Base-by-base conservation (phyloP, 106 monocot species). In the Acorus calamus region DNA sequence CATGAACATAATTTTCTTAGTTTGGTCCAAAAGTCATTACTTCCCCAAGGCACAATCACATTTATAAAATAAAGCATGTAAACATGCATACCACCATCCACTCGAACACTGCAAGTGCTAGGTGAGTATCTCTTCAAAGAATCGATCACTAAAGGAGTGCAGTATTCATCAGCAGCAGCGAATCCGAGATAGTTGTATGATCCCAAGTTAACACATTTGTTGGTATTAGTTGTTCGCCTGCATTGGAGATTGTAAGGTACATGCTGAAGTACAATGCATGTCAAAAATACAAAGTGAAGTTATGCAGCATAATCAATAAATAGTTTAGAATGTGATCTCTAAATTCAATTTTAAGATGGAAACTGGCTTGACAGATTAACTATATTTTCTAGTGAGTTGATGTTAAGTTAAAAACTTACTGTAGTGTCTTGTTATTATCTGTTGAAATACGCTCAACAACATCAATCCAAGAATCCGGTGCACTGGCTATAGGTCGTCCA, bases 121-220 rank as follows among this genome's bases (percentile, higher is more conserved):
- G 89, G 68, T 9, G 96, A 96, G 46, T 82, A 96, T 77, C 79
- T 78, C 69, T 91, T 91, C 57, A 96, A 64, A 42, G 96, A 80
- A 62, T 91, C 79, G 10, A 96, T 83, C 42, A 83, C 96, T 65
- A 69, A 87, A 10, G 96, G 96, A 4, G 90, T 96, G 78, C 96
- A 96, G 63, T 85, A 96, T 67, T 90, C 90, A 77, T 96, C 96
- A 42, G 87, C 77, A 5, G 96, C 81, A 4, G 96, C 96, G 78
- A 96, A 96, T 9, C 96, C 96, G 44, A 96, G 90, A 72, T 96
- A 96, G 65, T 90, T 96, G 72, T 96, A 96, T 46, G 96, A 91
- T 64, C 90, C 90, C 11, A 96, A 72, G 62, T 96, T 96, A 11
- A 96, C 82, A 65, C 90, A 96, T 82, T 66, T 82, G 7, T 53